A percentile compares a stretch with the other conserved stretches of the same genome.
phyloP scores from a whole-genome alignment of 192 early-diverging fungal genomes.

The Chytriomyces sp. region DNA sequence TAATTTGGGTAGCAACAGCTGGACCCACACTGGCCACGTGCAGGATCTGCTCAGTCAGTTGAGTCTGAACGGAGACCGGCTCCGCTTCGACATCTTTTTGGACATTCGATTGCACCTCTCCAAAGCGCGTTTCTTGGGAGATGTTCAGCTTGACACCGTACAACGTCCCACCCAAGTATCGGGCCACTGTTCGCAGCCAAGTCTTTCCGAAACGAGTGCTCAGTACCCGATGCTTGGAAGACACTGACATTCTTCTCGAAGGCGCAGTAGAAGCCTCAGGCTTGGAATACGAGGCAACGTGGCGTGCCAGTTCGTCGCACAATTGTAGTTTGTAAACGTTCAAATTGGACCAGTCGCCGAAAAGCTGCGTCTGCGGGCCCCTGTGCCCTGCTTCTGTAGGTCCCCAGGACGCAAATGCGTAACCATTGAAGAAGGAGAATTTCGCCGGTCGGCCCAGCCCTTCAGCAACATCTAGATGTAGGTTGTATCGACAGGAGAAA shows the following conservation, averaged over 20 bases:
- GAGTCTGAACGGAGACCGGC: not conserved
- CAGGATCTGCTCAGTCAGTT: conserved; percentile 35
- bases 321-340: conserved; percentile 42
- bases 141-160: conserved; percentile 17
- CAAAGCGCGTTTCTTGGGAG: not conserved
- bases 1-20: conserved; percentile 5
- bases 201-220: not conserved
- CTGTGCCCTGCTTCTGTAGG: not conserved
- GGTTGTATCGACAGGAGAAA: conserved; percentile 12
- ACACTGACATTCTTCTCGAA: not conserved
- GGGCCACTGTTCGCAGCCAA: not conserved
- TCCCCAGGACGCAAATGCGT: conserved; percentile 9
- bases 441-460: conserved; percentile 1
- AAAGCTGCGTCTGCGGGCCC: conserved; percentile 16
- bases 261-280: not conserved
- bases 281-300: conserved; percentile 42
- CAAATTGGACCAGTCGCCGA: conserved; percentile 19
- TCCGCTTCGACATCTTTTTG: not conserved
- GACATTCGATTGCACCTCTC: not conserved
- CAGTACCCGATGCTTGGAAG: not conserved
- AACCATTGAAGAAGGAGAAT: conserved; percentile 24
- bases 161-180: not conserved
- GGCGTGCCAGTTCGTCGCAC: conserved; percentile 41
- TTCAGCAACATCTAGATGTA: conserved; percentile 6
- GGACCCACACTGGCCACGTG: conserved; percentile 31